Evolutionary conservation across 148 eudicot genomes (phyloP).

Genomic region (Talinum fruticosum): DNA sequence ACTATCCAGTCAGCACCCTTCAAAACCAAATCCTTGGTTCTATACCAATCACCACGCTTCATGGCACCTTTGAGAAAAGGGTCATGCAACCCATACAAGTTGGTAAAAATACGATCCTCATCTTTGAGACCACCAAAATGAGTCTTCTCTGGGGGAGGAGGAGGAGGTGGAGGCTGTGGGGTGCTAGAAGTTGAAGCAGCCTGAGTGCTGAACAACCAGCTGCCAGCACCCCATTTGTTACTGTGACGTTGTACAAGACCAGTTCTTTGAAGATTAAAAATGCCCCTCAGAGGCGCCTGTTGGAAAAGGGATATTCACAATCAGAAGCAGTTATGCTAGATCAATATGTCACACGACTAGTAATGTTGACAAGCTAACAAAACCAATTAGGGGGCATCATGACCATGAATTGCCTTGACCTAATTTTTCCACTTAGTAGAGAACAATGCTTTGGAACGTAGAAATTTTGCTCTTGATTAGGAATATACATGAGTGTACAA

Average conservation of each 20-base stretch:
- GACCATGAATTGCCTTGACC: background rate
- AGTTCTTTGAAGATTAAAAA: slow-evolving; percentile 57
- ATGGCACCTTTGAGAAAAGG: slow-evolving; percentile 96
- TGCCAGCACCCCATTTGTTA: slow-evolving; percentile 37
- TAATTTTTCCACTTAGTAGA: background rate
- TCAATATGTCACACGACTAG: background rate
- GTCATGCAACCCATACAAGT: slow-evolving; percentile 79
- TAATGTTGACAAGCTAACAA: background rate
- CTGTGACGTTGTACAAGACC: slow-evolving; percentile 37
- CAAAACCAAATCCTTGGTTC: slow-evolving; percentile 84
- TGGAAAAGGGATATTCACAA: background rate
- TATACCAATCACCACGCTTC: slow-evolving; percentile 96
- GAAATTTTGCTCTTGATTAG: background rate
- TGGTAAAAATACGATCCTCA: slow-evolving; percentile 96
- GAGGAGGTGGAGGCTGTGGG: slow-evolving; percentile 89
- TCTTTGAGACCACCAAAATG: slow-evolving; percentile 95
- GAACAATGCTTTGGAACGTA: background rate
- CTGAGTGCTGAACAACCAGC: slow-evolving; percentile 76
- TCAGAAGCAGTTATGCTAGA: slow-evolving; percentile 5
- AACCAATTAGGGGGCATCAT: background rate
- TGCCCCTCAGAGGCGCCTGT: slow-evolving; percentile 76
- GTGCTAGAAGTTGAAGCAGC: slow-evolving; percentile 67
- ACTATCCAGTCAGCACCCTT: slow-evolving; percentile 98
- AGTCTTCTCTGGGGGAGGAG: slow-evolving; percentile 96
- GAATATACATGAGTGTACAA: background rate